A percentile compares a stretch with the other conserved stretches of the same genome.
These are phyloP conservation scores for Mycena rosella DNA, from an alignment of 768 basidiomycete genomes.

Conservation along the genomic window DNA sequence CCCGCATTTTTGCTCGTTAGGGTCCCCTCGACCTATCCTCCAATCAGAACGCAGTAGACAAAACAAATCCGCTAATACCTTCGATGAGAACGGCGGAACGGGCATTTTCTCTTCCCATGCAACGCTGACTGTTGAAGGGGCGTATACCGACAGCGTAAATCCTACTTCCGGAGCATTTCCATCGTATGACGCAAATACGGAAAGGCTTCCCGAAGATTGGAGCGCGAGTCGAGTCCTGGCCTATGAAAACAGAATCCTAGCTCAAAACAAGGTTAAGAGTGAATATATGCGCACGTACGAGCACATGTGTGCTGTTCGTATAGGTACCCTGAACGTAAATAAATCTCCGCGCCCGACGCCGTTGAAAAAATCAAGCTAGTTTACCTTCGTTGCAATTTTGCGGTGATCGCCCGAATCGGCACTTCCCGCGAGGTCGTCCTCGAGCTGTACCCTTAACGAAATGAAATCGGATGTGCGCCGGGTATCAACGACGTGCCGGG, in stretches of 20 bases:
- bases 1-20: constrained; percentile 83
- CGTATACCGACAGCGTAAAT: constrained; percentile 77
- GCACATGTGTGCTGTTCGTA: constrained; percentile 65
- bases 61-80: constrained; percentile 43
- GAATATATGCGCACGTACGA: constrained; percentile 46
- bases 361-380: background rate
- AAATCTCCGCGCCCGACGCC: background rate
- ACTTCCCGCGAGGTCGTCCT: constrained; percentile 52
- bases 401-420: constrained; percentile 45
- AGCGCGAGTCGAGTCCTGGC: constrained; percentile 51
- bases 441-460: constrained; percentile 67
- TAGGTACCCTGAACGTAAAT: constrained; percentile 56
- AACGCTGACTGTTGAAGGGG: constrained; percentile 50
- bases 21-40: constrained; percentile 65
- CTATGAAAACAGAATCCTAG: constrained; percentile 40
- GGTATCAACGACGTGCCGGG: constrained; percentile 79
- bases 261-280: background rate
- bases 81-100: constrained; percentile 55
- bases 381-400: constrained; percentile 57
- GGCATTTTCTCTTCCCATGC: constrained; percentile 61
- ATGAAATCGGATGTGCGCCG: constrained; percentile 75
- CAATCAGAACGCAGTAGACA: background rate
- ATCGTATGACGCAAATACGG: constrained; percentile 77
- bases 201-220: constrained; percentile 56
- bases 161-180: constrained; percentile 70